Evolutionary conservation across 2,329 filamentous ascomycete species (phyloP).

Genomic region (Epichloe scottii): DNA sequence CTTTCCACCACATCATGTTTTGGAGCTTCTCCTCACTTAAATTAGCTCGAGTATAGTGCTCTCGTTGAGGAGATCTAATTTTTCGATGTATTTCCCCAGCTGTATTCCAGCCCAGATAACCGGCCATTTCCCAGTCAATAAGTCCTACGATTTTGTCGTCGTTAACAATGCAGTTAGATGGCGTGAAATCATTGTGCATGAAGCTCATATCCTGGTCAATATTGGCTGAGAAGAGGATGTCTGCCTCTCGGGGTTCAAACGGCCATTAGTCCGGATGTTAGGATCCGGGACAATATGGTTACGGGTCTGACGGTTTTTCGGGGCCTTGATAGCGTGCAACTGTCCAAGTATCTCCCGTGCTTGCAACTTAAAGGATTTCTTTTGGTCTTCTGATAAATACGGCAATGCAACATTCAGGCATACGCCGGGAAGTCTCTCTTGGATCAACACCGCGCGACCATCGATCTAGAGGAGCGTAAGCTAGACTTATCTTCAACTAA

Average conservation of each 20-base stretch:
- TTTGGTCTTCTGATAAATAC: slow-evolving; percentile 17
- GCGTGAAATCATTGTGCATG: slow-evolving; percentile 27
- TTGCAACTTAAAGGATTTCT: slow-evolving; percentile 3
- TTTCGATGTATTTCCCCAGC: slow-evolving; percentile 15
- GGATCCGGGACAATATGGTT: neutral
- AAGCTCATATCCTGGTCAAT: slow-evolving; percentile 18
- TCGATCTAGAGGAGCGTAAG: slow-evolving; percentile 18
- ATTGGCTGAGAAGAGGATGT: no score
- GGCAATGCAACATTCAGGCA: slow-evolving; percentile 22
- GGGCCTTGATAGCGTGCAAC: neutral
- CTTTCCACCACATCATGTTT: no score
- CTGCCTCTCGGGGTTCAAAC: no score
- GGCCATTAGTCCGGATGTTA: no score
- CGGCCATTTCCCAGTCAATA: slow-evolving; percentile 30
- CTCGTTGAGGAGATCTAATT: slow-evolving; percentile 13
- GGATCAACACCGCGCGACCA: slow-evolving; percentile 22
- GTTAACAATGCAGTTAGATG: slow-evolving; percentile 25
- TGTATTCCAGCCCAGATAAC: slow-evolving; percentile 20
- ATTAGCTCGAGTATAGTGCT: slow-evolving; percentile 7
- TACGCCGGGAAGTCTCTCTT: slow-evolving; percentile 26
- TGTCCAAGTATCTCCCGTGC: neutral
- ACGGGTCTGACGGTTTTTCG: neutral
- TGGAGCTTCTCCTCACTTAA: no score
- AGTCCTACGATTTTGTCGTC: slow-evolving; percentile 25
- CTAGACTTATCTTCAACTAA: neutral